Conservation (phyloP, 495 filamentous ascomycete species). For the Lasiosphaeria miniovina region DNA sequence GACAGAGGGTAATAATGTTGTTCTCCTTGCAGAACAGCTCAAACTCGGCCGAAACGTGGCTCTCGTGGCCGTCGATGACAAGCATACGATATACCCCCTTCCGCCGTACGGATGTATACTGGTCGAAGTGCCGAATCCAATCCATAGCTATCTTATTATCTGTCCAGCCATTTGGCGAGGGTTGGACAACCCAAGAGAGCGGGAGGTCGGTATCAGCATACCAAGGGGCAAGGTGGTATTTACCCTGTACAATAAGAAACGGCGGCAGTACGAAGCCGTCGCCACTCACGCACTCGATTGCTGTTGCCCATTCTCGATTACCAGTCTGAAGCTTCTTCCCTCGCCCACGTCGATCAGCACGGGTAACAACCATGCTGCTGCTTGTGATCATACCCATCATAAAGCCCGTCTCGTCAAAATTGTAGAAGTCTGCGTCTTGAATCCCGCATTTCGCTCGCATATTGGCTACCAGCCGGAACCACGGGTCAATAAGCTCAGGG, state of each 20-base stretch:
- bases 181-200: constrained; percentile 26
- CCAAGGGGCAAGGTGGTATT: constrained; percentile 9
- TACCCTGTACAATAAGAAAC: neutral
- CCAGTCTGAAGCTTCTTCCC: constrained; percentile 31
- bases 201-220: constrained; percentile 11
- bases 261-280: too few relatives aligned
- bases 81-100: constrained; percentile 28
- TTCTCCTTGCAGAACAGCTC: constrained; percentile 23
- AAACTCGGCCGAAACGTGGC: constrained; percentile 27
- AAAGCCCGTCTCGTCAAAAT: constrained; percentile 46
- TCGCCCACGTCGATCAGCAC: constrained; percentile 22
- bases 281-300: constrained; percentile 2
- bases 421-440: constrained; percentile 25
- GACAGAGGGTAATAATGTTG: constrained; percentile 31
- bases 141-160: constrained; percentile 26
- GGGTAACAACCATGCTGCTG: constrained; percentile 31
- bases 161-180: constrained; percentile 35
- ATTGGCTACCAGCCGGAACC: constrained; percentile 3
- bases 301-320: constrained; percentile 14
- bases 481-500: constrained; percentile 1
- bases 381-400: constrained; percentile 38
- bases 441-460: constrained; percentile 2
- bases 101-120: constrained; percentile 21
- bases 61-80: constrained; percentile 34
- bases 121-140: constrained; percentile 14